Evolutionary conservation across 2,329 filamentous ascomycete species (phyloP).

Genomic region (Lachnellula occidentalis): DNA sequence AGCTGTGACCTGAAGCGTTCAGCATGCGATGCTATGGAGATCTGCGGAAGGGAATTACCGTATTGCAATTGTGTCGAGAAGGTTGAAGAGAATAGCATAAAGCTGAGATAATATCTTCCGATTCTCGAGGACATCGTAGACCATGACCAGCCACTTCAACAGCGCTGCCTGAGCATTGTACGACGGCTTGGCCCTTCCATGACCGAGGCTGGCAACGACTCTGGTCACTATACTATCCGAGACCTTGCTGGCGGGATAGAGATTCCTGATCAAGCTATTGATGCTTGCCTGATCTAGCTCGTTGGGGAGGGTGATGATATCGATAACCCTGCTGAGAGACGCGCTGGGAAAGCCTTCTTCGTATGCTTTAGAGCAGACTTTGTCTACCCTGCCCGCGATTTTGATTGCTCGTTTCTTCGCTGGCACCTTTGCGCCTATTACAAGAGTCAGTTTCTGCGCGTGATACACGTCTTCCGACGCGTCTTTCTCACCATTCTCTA

Average conservation of each 20-base stretch:
- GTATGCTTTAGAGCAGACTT: conserved; percentile 57
- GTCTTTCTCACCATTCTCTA: conserved; percentile 25
- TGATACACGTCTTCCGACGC: conserved; percentile 15
- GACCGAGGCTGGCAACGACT: conserved; percentile 68
- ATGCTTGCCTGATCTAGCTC: conserved; percentile 72
- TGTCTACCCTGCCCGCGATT: conserved; percentile 60
- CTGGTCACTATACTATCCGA: conserved; percentile 54
- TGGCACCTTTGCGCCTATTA: conserved; percentile 51
- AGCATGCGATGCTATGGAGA: background rate
- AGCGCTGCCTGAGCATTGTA: conserved; percentile 64
- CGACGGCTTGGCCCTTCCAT: conserved; percentile 70
- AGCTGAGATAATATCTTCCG: conserved; percentile 58
- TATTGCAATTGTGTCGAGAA: conserved; percentile 74
- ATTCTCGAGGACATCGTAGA: conserved; percentile 66
- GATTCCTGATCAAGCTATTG: conserved; percentile 61
- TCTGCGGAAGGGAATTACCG: conserved; percentile 41
- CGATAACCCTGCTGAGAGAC: conserved; percentile 57
- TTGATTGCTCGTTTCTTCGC: conserved; percentile 60
- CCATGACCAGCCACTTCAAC: conserved; percentile 72
- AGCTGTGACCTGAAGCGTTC: conserved; percentile 36
- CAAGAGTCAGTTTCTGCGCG: conserved; percentile 5
- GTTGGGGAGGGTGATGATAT: conserved; percentile 60
- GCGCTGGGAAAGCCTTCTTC: conserved; percentile 60
- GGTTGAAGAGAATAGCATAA: conserved; percentile 73
- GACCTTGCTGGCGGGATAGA: conserved; percentile 70